Percentiles rank a stretch among this genome's conserved stretches.
Evolutionary conservation across 129 eudicot genomes (phyloP).

Genomic region (Artemisia annua): DNA sequence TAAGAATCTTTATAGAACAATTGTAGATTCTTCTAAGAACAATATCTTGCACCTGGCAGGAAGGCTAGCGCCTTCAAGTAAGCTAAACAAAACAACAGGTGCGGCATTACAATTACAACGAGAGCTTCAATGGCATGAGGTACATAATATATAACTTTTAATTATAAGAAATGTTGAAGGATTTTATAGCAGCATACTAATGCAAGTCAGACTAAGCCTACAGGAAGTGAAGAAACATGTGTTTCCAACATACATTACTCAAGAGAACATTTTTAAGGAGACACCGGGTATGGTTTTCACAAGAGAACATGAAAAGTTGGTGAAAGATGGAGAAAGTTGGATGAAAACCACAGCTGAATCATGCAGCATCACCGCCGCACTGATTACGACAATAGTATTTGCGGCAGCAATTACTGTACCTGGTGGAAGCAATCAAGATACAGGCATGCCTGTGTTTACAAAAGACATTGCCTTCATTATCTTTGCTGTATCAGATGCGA

Average conservation of each 20-base stretch:
- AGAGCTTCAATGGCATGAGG: constrained; percentile 35
- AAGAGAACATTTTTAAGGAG: constrained; percentile 23
- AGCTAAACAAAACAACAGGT: too few relatives aligned
- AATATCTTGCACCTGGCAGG: too few relatives aligned
- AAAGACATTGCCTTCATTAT: constrained; percentile 12
- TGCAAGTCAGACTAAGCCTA: not conserved
- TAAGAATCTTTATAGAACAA: too few relatives aligned
- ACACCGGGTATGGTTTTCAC: constrained; percentile 28
- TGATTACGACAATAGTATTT: constrained; percentile 31
- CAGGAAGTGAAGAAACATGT: constrained; percentile 26
- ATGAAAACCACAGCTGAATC: constrained; percentile 30
- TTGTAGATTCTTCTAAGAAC: too few relatives aligned
- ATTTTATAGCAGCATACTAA: not conserved
- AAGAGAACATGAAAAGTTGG: constrained; percentile 16
- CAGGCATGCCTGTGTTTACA: constrained; percentile 11
- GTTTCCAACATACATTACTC: constrained; percentile 20
- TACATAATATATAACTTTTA: not conserved
- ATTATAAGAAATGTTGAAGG: not conserved
- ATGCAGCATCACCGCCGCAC: constrained; percentile 24
- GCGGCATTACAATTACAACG: too few relatives aligned
- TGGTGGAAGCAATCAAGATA: constrained; percentile 23
- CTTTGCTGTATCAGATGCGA: constrained; percentile 35
- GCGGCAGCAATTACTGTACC: constrained; percentile 31
- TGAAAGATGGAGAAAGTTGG: constrained; percentile 30
- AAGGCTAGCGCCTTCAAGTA: too few relatives aligned